Base-by-base conservation (phyloP, 2,329 filamentous ascomycete species). In the Chalaropsis ovoidea region DNA sequence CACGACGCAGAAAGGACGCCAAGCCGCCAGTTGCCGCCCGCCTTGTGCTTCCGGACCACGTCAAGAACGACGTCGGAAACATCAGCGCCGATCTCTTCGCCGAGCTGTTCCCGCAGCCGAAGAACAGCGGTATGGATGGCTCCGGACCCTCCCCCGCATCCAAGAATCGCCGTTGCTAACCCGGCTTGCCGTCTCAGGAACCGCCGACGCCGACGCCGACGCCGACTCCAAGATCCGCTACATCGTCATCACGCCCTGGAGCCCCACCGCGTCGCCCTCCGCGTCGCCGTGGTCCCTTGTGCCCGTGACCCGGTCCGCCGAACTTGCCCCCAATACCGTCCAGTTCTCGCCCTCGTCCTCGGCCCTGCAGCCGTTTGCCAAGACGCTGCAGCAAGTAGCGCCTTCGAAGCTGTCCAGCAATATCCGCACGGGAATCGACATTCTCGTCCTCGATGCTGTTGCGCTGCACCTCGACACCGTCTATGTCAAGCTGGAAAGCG, bases 81-180 rank as follows among this genome's bases (percentile, higher is more conserved):
- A 76, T 97, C 64, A 96, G 93, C 13, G 87, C 90, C 71, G 90
- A 96, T 74, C 80, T 99, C 63, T 90, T 92, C 71, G 79, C 82
- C 60, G 88, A 95, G 72, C 81, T 97, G 63, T 91, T 95, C 76
- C 86, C 89, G 68, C 77, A 63, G 27, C 58, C 56, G 35, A 64
- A 64, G 24, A 41, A 43, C 39, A 35, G 27, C 39, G 49, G 66
- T 67, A 65, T 13, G 39, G 22, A 65, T 13, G 39, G 22, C 24
- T 42, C 31, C 43, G n/a, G 31, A 56, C 60, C 15, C 42, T 54
- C 11, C 10, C n/a, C 27, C 13, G 22, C 17, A 31, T 49, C 67
- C 41, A 27, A 52, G 3, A 52, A 52, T 43, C 19, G 17, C 24
- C 17, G 15, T 58, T 58, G 54, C 35, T 61, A 35, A 75, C 73